A percentile compares a stretch with the other conserved stretches of the same genome.
phyloP scores from a whole-genome alignment of 768 basidiomycete genomes.

The Boletus sensibilis region DNA sequence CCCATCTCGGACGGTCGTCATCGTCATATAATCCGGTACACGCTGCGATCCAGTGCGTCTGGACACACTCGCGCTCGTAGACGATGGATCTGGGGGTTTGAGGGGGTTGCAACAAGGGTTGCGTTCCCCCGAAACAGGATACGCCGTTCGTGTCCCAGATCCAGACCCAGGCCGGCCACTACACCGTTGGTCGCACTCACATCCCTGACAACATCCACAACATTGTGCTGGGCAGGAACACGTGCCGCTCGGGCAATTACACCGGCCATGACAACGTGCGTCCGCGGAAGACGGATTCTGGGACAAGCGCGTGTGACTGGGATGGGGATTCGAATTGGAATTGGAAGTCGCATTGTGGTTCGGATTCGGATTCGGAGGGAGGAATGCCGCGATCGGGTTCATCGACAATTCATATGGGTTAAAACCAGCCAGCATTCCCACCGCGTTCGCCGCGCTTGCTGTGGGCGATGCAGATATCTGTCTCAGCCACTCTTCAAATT shows the following conservation, averaged over 20 bases:
- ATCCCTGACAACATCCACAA: slow-evolving; percentile 32
- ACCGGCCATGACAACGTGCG: slow-evolving; percentile 34
- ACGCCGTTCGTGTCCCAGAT: slow-evolving; percentile 22
- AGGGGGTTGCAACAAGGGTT: slow-evolving; percentile 14
- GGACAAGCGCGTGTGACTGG: slow-evolving; percentile 10
- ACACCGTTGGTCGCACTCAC: slow-evolving; percentile 27
- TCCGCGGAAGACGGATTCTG: slow-evolving; percentile 21
- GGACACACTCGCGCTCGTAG: slow-evolving; percentile 1
- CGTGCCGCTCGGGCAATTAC: slow-evolving; percentile 33
- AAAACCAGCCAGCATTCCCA: slow-evolving; percentile 28
- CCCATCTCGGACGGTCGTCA: slow-evolving; percentile 32
- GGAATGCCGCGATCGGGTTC: slow-evolving; percentile 17
- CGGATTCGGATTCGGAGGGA: slow-evolving; percentile 10
- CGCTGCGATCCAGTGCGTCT: slow-evolving; percentile 24
- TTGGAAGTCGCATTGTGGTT: slow-evolving; percentile 6
- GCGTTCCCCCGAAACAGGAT: slow-evolving; percentile 38
- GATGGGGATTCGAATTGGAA: slow-evolving; percentile 6
- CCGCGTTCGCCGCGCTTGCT: slow-evolving; percentile 5
- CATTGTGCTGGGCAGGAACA: slow-evolving; percentile 36
- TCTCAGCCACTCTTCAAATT: slow-evolving; percentile 65
- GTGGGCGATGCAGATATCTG: slow-evolving; percentile 38
- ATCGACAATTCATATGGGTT: slow-evolving; percentile 29
- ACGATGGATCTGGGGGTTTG: slow-evolving; percentile 13
- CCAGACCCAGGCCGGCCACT: slow-evolving; percentile 17
- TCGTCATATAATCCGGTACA: slow-evolving; percentile 34